Base-by-base conservation (phyloP, 257 asterid species). In the Gentiana macrophylla region DNA sequence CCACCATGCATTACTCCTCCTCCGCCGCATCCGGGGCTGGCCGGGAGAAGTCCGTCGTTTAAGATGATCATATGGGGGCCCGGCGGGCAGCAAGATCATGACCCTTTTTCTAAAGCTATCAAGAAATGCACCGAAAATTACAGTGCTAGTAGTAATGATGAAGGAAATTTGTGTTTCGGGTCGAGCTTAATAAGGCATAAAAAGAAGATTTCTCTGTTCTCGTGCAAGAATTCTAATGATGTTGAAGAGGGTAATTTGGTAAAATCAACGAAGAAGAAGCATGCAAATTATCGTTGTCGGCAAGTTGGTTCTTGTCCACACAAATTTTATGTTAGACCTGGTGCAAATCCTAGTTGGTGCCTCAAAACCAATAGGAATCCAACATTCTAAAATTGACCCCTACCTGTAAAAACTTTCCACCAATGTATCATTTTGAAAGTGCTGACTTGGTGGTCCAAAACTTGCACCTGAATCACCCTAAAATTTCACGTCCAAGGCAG, bases 91-190 rank as follows among this genome's bases (percentile, higher is more conserved):
- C 24, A 24, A 24, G 24, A 24, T 24, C 24, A 76, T 33, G 92
- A 86, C 33, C 96, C 96, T 0, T 86, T 86, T 46, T 33, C 74
- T 34, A 76, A 70, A 12, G 94, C 96, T 4, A 56, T 84, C 5
- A 77, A 67, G 35, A 63, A 75, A 12, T 81, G 94, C 79, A 69
- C 78, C 8, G 77, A 72, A 52, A 62, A 11, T 33, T 3, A 33
- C 3, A 32, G 36, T 43, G 59, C 41, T 4, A 51, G 35, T 49
- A 12, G 12, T 5, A 9, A n/a, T 5, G 37, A 12, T 45, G 65
- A 55, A 12, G 71, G 63, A 50, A 66, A 53, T 62, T 60, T 50
- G 43, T 56, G 8, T 5, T 13, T 13, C 32, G 62, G 45, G 37
- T 50, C 66, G 10, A 32, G 52, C 35, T 59, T 53, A 57, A 59